Base-by-base conservation (phyloP, 2,329 filamentous ascomycete species). In the Blumeria hordei region DNA sequence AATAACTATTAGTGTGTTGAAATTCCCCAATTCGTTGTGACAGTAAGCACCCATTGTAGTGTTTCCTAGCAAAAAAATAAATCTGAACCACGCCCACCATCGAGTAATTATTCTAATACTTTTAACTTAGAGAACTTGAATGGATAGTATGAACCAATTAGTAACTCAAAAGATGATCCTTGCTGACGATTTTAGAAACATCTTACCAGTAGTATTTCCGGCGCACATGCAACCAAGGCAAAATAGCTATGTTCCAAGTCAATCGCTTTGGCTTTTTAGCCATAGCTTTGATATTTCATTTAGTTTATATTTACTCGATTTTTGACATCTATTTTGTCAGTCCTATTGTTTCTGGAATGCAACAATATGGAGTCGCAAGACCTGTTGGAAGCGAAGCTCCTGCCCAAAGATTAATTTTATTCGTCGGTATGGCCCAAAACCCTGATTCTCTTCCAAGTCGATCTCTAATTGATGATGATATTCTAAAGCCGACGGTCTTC, bases 261-360 rank as follows among this genome's bases (percentile, higher is more conserved):
- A 71, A 70, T 62, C 86, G 88, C 66, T 77, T 85, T 65, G 82
- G 81, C 66, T 96, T 98, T 67, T 70, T 96, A 68, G 81, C 83
- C 66, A 78, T 94, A 66, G 92, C 92, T 62, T 77, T 95, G 65
- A 71, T 90, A 58, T 98, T 98, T 67, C 93, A 98, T 69, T 68
- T 96, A 55, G 78, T 94, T 60, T 98, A 98, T 68, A 83, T 94
- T 56, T 85, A 83, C 66, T 94, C 88, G 57, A 96, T 96, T 64
- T 98, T 98, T 70, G 88, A 95, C 68, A 92, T 96, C 60, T 96
- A 98, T 70, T 98, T 98, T 66, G 88, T 95, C 65, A 95, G 88
- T 67, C 92, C 92, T 21, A 92, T 98, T 62, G 92, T 96, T 55
- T 85, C 83, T 71, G 92, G 92, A 65, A 98, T 98, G 92, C 79